Conservation (phyloP, 2,329 filamentous ascomycete species). For the Chaetomium sp. region DNA sequence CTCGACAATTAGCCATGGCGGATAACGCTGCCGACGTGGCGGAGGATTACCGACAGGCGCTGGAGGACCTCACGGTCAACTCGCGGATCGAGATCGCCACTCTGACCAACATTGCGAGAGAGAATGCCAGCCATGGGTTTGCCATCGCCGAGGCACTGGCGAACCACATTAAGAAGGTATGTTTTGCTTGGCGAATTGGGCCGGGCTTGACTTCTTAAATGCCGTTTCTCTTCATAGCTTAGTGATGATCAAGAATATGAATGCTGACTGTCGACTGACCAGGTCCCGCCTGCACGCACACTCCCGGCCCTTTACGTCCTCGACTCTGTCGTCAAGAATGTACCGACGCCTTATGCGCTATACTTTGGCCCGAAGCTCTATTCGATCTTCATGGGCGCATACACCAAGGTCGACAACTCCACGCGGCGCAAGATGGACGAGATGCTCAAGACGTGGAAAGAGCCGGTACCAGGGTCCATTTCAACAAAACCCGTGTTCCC, state of each 20-base stretch:
- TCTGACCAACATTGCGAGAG: constrained; percentile 92
- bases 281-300: constrained; percentile 86
- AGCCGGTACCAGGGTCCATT: constrained; percentile 87
- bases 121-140: constrained; percentile 92
- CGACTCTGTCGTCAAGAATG: constrained; percentile 97
- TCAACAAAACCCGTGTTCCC: constrained; percentile 91
- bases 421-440: constrained; percentile 91
- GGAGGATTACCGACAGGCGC: constrained; percentile 86
- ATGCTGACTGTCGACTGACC: constrained; percentile 19
- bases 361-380: constrained; percentile 91
- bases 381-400: constrained; percentile 93
- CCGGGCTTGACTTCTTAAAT: not conserved
- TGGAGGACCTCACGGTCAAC: constrained; percentile 87
- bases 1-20: constrained; percentile 38
- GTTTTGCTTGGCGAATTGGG: constrained; percentile 30
- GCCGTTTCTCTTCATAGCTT: not conserved
- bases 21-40: constrained; percentile 73
- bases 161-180: constrained; percentile 91
- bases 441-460: constrained; percentile 97
- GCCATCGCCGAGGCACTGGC: constrained; percentile 86
- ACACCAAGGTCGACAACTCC: constrained; percentile 75
- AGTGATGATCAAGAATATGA: constrained; percentile 14
- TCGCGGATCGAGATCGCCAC: constrained; percentile 95
- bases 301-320: constrained; percentile 94
- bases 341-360: constrained; percentile 92